A percentile compares a stretch with the other conserved stretches of the same genome.
phyloP scores from a whole-genome alignment of 257 asterid species.

The Nicotiana tomentosiformis region DNA sequence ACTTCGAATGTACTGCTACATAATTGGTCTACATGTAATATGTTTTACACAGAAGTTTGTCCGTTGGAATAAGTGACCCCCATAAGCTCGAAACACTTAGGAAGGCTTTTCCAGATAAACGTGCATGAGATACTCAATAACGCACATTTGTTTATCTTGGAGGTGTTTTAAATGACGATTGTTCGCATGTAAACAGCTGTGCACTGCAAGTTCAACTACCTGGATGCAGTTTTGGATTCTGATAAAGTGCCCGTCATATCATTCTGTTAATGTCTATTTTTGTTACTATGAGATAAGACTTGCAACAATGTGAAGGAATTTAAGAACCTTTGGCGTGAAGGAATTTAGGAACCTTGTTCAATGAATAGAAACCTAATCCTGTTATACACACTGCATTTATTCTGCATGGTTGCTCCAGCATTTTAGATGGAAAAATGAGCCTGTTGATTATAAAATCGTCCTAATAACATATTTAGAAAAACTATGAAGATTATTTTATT shows the following conservation, averaged over 20 bases:
- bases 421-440: background rate
- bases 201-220: background rate
- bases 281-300: background rate
- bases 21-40: background rate
- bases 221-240: background rate
- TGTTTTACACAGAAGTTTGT: background rate
- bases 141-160: no score
- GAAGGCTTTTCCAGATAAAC: background rate
- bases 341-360: background rate
- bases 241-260: background rate
- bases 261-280: background rate
- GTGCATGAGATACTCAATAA: background rate
- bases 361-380: background rate
- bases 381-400: background rate
- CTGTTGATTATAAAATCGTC: no score
- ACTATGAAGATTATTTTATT: background rate
- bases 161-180: no score
- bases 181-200: background rate
- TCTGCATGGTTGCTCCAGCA: background rate
- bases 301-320: background rate
- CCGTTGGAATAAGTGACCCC: no score
- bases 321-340: no score
- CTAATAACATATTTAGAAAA: background rate
- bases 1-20: background rate
- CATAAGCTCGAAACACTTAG: no score